Evolutionary conservation across 192 early-diverging fungal genomes (phyloP).

Genomic region (Coemansia sp.): DNA sequence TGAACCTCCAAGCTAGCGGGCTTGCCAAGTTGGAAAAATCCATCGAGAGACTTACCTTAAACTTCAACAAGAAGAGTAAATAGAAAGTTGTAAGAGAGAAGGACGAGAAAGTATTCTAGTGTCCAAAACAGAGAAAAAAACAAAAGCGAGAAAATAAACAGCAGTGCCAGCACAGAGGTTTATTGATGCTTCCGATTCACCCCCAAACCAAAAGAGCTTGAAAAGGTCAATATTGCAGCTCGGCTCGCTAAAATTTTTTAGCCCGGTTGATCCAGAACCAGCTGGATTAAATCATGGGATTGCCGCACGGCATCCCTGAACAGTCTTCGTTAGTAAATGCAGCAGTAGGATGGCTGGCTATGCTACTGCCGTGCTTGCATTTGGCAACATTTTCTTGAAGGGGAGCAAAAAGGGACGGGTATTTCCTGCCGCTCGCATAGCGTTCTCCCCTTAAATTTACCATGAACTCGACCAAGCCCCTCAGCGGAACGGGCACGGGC

Average conservation of each 20-base stretch:
- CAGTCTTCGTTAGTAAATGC: no score
- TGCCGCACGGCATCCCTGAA: no score
- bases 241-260: slow-evolving; percentile 14
- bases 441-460: no score
- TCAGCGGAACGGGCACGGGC: slow-evolving; percentile 43
- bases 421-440: no score
- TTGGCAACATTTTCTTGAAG: no score
- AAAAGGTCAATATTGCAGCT: slow-evolving; percentile 6
- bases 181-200: slow-evolving; percentile 9
- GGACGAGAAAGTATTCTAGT: slow-evolving; percentile 4
- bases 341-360: no score
- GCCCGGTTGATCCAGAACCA: no score
- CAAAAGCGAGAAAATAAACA: slow-evolving; percentile 2
- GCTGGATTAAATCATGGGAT: no score
- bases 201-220: slow-evolving; percentile 5
- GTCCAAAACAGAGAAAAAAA: slow-evolving; percentile 11
- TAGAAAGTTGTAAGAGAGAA: slow-evolving; percentile 6
- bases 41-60: slow-evolving; percentile 5
- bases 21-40: not conserved
- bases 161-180: not conserved
- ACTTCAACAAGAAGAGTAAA: slow-evolving; percentile 8
- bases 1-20: no score
- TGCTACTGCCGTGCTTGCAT: no score
- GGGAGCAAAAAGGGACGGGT: no score
- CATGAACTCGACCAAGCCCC: no score